Percentiles rank a stretch among this genome's conserved stretches.
Evolutionary conservation across 108 stramenopile species (phyloP).

Genomic region (Stephanodiscus triporus): DNA sequence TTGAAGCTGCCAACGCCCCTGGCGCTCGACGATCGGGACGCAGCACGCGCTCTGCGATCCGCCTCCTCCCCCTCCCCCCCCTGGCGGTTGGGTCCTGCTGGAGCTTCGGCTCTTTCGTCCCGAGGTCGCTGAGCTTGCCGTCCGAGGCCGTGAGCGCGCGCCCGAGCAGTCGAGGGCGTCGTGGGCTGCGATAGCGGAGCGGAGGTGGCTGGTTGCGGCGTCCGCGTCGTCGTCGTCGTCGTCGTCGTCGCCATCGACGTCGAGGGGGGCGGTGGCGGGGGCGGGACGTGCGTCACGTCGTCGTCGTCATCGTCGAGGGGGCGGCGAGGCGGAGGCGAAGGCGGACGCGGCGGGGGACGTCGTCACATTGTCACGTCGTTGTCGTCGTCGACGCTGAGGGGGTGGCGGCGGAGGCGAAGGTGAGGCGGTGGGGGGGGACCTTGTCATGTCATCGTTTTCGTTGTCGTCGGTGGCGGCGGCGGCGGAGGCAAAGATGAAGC

Average conservation of each 20-base stretch:
- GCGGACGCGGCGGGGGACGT: too few relatives aligned
- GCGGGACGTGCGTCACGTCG: too few relatives aligned
- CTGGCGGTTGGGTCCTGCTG: not conserved
- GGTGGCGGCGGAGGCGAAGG: too few relatives aligned
- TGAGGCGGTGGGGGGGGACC: too few relatives aligned
- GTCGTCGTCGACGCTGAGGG: too few relatives aligned
- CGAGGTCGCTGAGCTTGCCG: conserved; percentile 1
- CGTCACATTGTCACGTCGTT: too few relatives aligned
- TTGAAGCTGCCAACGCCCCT: not conserved
- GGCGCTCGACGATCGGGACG: not conserved
- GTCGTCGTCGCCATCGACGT: conserved; percentile 1
- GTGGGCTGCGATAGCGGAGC: conserved; percentile 15
- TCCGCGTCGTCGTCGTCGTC: too few relatives aligned
- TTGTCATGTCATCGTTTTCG: too few relatives aligned
- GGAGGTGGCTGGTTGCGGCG: conserved; percentile 41
- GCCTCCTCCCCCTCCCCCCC: not conserved
- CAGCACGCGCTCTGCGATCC: not conserved
- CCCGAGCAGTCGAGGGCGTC: conserved; percentile 25
- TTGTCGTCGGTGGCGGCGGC: too few relatives aligned
- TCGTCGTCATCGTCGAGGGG: conserved; percentile 18
- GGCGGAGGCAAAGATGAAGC: too few relatives aligned
- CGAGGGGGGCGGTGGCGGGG: too few relatives aligned
- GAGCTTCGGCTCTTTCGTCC: conserved; percentile 15
- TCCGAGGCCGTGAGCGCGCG: conserved; percentile 1
- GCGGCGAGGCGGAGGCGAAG: conserved; percentile 19